Evolutionary conservation across 495 filamentous ascomycete species (phyloP), one percentile per base, ranked within the genome.

Genomic region (Platismatia glauca): DNA sequence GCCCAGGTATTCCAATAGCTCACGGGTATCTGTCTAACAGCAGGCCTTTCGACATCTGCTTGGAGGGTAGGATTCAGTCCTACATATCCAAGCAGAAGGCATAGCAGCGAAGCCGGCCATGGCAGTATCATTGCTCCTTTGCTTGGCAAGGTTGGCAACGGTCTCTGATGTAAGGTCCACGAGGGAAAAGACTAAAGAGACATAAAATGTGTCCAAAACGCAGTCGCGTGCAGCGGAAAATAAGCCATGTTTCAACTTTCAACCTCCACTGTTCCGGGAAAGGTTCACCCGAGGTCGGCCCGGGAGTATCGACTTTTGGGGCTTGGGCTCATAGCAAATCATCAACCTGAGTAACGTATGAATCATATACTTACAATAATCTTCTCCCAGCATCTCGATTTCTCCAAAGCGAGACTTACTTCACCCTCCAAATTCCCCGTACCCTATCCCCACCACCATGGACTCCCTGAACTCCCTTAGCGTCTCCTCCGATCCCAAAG

Each of bases 11-110:
- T 55, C 35, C n/a, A 27, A 41, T 7, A 57, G 41, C 71, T 55
- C 59, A 85, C 82, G 53, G 81, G 79, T 71, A 85, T 84, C 69
- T 77, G 80, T 71, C 82, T 82, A 61, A 83, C 74, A 69, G 82
- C 50, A 20, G 50, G 1, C 16, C 16, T 18, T 18, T 53, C 50
- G 0, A 53, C 67, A 41, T 71, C 66, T 9, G 64, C 58, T 55
- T 64, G 53, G 37, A 66, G 44, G 38, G 60, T 55, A 29, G 69
- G 66, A 22, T 55, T 39, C 41, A 63, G 63, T 41, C 63, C 64
- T 22, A 68, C 38, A 39, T 48, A 70, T 35, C 59, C 64, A 15
- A 62, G 61, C 63, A 71, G 44, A 57, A 71, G 55, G 66, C 70
- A 71, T 29, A 64, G 52, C 57, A 65, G 37, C 37, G 31, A 31